Evolutionary conservation across 257 asterid species (phyloP), one percentile per base, ranked within the genome.

Genomic region (Ballota nigra): DNA sequence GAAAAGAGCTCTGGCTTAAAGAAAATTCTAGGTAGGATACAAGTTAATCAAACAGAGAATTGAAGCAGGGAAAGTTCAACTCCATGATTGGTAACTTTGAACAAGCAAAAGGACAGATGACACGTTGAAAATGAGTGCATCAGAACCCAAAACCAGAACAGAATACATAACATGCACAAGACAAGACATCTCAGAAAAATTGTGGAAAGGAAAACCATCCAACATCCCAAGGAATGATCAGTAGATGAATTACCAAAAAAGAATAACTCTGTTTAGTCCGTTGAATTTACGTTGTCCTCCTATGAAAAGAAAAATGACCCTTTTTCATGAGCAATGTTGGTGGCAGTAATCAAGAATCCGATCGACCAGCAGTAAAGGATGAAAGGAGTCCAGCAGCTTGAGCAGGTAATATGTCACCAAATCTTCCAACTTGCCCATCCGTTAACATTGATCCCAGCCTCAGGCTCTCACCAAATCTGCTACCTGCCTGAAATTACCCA

Each of bases 351-450:
- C 77, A 92, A 79, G 78, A 83, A 83, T 95, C 96, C 65, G 90
- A 85, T 79, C 99, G 84, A 58, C 85, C 87, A 74, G 91, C 76
- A 4, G 97, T 88, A 64, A 95, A 86, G 77, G 97, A 89, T 57
- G 99, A 95, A 74, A 91, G 93, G 68, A 95, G 92, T 67, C 99
- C 98, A 23, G 98, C 96, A 79, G 99, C 99, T 73, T 94, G 97
- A 41, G 90, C 96, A 66, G 99, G 99, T 74, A 95, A 81, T 36
- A 95, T 91, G 83, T 95, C 99, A 68, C 99, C 99, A 78, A 95
- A 91, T 80, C 99, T 84, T 74, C 99, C 97, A 12, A 92, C 98
- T 81, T 95, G 99, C 72, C 99, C 97, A 65, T 95, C 99, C 5
- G 98, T 77, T 41, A 95, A 81, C 22, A 95, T 91, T 40, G 99